phyloP scores from a whole-genome alignment of 306 rosid species.

The Albizia julibrissin region DNA sequence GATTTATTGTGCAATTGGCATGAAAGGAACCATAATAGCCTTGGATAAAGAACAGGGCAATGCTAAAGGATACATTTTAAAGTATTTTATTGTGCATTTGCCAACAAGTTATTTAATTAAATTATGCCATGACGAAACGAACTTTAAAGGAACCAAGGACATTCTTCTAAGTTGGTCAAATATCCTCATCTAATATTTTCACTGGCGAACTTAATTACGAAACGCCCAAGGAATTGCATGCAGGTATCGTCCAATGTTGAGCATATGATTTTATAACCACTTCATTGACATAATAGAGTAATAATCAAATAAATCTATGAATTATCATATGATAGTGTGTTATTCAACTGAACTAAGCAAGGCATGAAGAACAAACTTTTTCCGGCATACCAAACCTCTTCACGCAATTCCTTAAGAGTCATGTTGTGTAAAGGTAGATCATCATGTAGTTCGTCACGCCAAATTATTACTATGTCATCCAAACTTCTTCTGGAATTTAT shows the following conservation, averaged over 20 bases:
- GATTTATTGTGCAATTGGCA: neutral
- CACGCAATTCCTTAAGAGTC: slow-evolving; percentile 67
- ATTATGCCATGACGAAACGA: neutral
- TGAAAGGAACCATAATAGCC: slow-evolving; percentile 10
- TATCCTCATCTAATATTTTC: neutral
- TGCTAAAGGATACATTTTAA: neutral
- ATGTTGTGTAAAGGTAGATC: slow-evolving; percentile 62
- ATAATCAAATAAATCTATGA: slow-evolving; percentile 5
- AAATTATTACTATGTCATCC: slow-evolving; percentile 63
- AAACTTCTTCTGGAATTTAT: slow-evolving; percentile 58
- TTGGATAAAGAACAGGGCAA: slow-evolving; percentile 1
- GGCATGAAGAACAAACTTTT: neutral
- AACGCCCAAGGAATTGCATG: neutral
- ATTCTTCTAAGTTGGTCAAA: neutral
- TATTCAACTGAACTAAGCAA: neutral
- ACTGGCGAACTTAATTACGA: neutral
- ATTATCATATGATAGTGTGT: neutral
- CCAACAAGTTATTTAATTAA: neutral
- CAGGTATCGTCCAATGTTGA: neutral
- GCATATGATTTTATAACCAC: neutral
- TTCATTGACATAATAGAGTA: slow-evolving; percentile 4
- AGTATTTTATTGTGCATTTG: neutral
- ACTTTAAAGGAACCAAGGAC: neutral
- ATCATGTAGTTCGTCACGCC: slow-evolving; percentile 84
- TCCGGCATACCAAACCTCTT: slow-evolving; percentile 80